Conservation (phyloP, 1,284 basidiomycete species). For the Ceratobasidium papillatum region DNA sequence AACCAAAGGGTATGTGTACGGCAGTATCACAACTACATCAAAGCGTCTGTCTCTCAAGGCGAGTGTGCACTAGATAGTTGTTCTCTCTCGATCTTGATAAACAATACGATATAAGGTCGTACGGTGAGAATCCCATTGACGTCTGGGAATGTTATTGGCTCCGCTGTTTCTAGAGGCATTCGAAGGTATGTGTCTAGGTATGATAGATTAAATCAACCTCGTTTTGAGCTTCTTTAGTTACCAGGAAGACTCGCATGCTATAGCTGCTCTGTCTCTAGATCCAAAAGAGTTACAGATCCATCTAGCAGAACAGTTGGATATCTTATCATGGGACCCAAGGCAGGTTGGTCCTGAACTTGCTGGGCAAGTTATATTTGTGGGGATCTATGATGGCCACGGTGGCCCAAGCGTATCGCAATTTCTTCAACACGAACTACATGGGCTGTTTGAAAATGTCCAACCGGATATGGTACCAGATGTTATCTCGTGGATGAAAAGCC, state of each 20-base stretch:
- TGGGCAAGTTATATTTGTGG: conserved; percentile 83
- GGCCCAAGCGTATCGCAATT: conserved; percentile 77
- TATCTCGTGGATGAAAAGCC: conserved; percentile 76
- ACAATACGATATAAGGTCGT: conserved; percentile 53
- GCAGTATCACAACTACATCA: conserved; percentile 28
- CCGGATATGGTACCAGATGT: conserved; percentile 75
- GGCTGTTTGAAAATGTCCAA: conserved; percentile 77
- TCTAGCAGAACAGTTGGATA: conserved; percentile 65
- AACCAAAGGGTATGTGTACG: neutral
- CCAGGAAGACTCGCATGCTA: conserved; percentile 86
- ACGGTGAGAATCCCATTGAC: conserved; percentile 62
- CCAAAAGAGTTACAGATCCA: conserved; percentile 74
- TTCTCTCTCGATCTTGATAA: neutral
- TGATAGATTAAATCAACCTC: neutral
- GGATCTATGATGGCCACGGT: conserved; percentile 92
- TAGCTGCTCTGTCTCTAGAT: conserved; percentile 75
- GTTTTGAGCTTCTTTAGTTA: conserved; percentile 54
- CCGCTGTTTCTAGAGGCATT: conserved; percentile 77
- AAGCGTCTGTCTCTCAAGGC: conserved; percentile 33
- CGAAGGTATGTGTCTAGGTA: conserved; percentile 62
- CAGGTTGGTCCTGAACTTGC: conserved; percentile 65
- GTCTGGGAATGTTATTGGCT: conserved; percentile 71
- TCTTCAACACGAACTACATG: conserved; percentile 81
- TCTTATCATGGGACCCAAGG: conserved; percentile 77
- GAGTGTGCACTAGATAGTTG: neutral